Conservation (phyloP, 345 rosid species). For the Cardiospermum halicacabum region DNA sequence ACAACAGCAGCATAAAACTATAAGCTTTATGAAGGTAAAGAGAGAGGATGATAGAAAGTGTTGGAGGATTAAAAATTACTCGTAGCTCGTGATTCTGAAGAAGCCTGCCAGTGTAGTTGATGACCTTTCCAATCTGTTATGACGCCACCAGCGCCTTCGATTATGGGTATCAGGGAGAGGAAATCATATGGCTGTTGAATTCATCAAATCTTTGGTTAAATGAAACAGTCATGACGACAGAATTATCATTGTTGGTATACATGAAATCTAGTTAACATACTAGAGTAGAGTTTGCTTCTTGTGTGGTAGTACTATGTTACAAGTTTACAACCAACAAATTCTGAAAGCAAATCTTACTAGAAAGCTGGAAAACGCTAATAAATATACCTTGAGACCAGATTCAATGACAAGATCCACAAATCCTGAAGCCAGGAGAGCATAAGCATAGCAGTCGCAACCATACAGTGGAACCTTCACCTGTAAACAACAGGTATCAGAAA, state of each 20-base stretch:
- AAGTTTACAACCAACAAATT: neutral
- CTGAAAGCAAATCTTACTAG: neutral
- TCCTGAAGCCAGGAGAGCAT: slow-evolving; percentile 94
- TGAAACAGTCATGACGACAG: neutral
- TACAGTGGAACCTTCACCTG: slow-evolving; percentile 91
- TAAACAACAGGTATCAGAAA: slow-evolving; percentile 8
- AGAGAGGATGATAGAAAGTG: neutral
- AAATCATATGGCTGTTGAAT: slow-evolving; percentile 76
- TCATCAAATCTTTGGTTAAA: neutral
- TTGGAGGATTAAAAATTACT: slow-evolving; percentile 40
- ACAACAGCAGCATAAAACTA: neutral
- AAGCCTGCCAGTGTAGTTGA: slow-evolving; percentile 72
- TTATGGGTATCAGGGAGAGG: slow-evolving; percentile 83
- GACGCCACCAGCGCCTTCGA: slow-evolving; percentile 86
- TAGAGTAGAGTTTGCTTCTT: neutral
- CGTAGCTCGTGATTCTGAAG: slow-evolving; percentile 49
- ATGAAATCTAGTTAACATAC: neutral
- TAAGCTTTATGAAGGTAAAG: neutral
- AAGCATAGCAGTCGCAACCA: slow-evolving; percentile 98
- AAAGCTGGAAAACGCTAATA: neutral
- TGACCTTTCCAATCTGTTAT: slow-evolving; percentile 84
- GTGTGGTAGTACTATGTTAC: neutral
- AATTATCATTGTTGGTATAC: neutral
- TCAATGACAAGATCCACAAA: slow-evolving; percentile 91
- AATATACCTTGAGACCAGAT: slow-evolving; percentile 87